Evolutionary conservation across 78 protist genomes (phyloP), one percentile per base, ranked within the genome.

Genomic region (Diacronema lutheri): DNA sequence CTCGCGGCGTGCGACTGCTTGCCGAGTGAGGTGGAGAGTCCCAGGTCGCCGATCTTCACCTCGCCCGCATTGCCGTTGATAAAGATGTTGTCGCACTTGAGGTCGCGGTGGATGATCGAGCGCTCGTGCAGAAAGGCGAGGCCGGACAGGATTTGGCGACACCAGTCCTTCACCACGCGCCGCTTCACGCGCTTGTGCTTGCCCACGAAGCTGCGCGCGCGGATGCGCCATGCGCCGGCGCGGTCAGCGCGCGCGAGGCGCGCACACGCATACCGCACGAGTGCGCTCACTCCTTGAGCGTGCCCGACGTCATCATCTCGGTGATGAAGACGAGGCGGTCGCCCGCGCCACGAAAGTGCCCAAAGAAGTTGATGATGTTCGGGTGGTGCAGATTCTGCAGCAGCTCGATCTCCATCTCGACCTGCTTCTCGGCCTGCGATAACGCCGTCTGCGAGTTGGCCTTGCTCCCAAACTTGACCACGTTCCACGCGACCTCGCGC

Each of bases 71-170:
- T 26, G 0, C 98, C 95, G 86, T 96, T 93, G 81, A 97, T 84
- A 82, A 97, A 97, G 35, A 97, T 91, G 89, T 97, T 97, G 89
- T 95, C 97, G 80, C 97, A 95, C 85, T 97, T 97, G 79, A 97
- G 81, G 76, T 97, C 99, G 26, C 99, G 93, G 91, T 96, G 99
- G 44, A 96, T 92, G 62, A 97, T 88, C 19, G 26, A 62, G 33
- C 69, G 50, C 10, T 38, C 0, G 88, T 97, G 99, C 84, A 97
- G 89, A 55, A 95, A 94, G 35, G 41, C 0, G 25, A 97, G 81
- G 4, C 95, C 99, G 0, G 23, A 14, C 31, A 97, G 74, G 13
- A 97, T 95, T 80, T 97, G 99, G 31, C 73, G 35, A 41, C 91
- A 71, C 79, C 79, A 71, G 50, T 71, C 41, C 79, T 71, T 71